Conservation (phyloP, 2,329 filamentous ascomycete genomes). For the Fusarium incarnatum region DNA sequence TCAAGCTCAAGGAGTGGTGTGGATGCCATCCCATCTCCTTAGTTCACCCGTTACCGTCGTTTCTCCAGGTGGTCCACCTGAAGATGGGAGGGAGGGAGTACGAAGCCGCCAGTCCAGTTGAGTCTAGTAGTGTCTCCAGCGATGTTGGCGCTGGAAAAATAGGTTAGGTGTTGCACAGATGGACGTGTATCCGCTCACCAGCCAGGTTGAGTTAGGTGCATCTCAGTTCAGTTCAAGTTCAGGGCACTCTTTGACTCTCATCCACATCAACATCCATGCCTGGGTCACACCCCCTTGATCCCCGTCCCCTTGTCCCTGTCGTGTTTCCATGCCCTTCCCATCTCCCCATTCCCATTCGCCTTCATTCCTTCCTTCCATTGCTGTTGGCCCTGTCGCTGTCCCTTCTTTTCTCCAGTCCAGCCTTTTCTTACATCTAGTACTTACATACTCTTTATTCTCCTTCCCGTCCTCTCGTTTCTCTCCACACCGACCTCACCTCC, state of each 20-base stretch:
- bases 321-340: constrained; percentile 50
- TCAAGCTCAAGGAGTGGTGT: constrained; percentile 27
- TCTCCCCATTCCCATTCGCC: constrained; percentile 48
- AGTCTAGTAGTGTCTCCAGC: background rate
- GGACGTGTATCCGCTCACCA: constrained; percentile 29
- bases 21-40: constrained; percentile 30
- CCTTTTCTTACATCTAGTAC: constrained; percentile 44
- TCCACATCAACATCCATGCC: constrained; percentile 24
- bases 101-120: constrained; percentile 19
- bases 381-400: constrained; percentile 48
- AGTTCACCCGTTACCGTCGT: constrained; percentile 24
- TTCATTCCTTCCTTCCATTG: constrained; percentile 46
- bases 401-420: constrained; percentile 48
- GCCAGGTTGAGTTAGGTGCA: constrained; percentile 34
- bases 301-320: constrained; percentile 48
- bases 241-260: constrained; percentile 20
- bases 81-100: constrained; percentile 23
- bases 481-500: constrained; percentile 48
- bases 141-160: constrained; percentile 26
- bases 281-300: constrained; percentile 38
- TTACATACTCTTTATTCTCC: constrained; percentile 42
- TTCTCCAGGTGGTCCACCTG: constrained; percentile 26
- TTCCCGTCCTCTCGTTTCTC: constrained; percentile 41
- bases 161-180: constrained; percentile 28
- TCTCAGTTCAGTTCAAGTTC: constrained; percentile 29